Percentiles rank a stretch among this genome's conserved stretches.
Evolutionary conservation across 2,329 filamentous ascomycete species (phyloP).

Genomic region (Penicillium crustosum): DNA sequence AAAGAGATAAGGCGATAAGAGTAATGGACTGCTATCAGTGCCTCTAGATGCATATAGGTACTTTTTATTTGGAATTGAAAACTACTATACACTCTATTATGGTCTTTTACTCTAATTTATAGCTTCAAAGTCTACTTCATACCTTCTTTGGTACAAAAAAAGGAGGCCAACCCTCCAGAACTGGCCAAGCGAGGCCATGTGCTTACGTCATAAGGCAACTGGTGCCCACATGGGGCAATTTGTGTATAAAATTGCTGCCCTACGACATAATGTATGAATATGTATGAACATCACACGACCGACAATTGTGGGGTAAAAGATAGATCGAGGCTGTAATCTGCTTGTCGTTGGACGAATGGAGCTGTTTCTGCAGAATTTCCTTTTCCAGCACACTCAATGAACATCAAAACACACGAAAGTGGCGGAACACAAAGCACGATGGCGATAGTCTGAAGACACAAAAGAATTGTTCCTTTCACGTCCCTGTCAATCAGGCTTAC

Average conservation of each 20-base stretch:
- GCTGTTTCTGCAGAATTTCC: background rate
- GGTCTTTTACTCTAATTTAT: no score
- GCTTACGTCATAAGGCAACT: constrained; percentile 5
- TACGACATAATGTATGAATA: no score
- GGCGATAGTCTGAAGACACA: background rate
- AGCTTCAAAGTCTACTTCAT: no score
- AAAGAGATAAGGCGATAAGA: constrained; percentile 8
- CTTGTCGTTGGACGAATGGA: background rate
- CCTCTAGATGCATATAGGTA: no score
- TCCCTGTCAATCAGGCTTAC: background rate
- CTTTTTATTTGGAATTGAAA: no score
- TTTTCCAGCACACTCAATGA: background rate
- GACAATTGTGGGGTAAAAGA: background rate
- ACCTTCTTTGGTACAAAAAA: background rate
- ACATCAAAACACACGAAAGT: background rate
- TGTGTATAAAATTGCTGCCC: background rate
- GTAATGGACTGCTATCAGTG: background rate
- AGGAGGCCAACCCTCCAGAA: background rate
- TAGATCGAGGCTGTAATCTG: background rate
- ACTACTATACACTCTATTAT: no score
- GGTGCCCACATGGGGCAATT: background rate
- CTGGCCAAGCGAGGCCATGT: background rate
- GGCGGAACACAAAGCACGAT: background rate
- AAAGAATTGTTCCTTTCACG: background rate
- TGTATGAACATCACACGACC: background rate